Percentiles rank a stretch among this genome's conserved stretches.
Evolutionary conservation across 2,329 filamentous ascomycete species (phyloP).

Genomic region (Fusarium tupiense): DNA sequence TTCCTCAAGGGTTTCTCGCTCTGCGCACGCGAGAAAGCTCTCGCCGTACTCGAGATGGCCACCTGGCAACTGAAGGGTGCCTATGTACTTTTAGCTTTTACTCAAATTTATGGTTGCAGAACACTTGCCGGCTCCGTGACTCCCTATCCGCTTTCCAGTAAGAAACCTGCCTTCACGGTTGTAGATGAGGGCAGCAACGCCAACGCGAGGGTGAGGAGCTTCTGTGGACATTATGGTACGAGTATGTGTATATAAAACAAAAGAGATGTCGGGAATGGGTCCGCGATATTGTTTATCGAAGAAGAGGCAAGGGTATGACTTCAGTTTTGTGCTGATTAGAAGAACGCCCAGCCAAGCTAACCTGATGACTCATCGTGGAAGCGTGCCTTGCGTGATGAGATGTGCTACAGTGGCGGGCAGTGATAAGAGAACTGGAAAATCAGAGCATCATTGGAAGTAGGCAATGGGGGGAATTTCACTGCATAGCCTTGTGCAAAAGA

Average conservation of each 20-base stretch:
- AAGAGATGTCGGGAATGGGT: no score
- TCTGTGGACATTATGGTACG: conserved; percentile 19
- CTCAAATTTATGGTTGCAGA: no score
- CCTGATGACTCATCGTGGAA: conserved; percentile 22
- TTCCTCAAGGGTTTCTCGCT: conserved; percentile 75
- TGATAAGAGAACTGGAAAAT: conserved; percentile 10
- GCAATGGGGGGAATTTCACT: no score
- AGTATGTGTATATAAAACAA: not conserved
- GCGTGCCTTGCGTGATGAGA: not conserved
- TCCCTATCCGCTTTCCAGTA: conserved; percentile 58
- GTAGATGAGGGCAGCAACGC: conserved; percentile 59
- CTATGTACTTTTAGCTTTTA: conserved; percentile 47
- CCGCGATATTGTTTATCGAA: not conserved
- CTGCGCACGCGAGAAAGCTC: conserved; percentile 68
- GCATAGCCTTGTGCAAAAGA: not conserved
- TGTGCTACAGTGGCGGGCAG: not conserved
- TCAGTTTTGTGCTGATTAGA: conserved; percentile 2
- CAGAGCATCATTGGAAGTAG: not conserved
- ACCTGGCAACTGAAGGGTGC: conserved; percentile 74
- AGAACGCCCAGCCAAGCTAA: conserved; percentile 1
- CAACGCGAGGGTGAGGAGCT: conserved; percentile 53
- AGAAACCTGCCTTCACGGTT: conserved; percentile 56
- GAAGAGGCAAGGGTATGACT: not conserved
- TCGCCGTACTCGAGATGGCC: conserved; percentile 80
- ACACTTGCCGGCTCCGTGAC: conserved; percentile 58